These are phyloP conservation scores for Musa beccarii DNA, from an alignment of 176 grass and related monocot genomes.

Conservation along the genomic window DNA sequence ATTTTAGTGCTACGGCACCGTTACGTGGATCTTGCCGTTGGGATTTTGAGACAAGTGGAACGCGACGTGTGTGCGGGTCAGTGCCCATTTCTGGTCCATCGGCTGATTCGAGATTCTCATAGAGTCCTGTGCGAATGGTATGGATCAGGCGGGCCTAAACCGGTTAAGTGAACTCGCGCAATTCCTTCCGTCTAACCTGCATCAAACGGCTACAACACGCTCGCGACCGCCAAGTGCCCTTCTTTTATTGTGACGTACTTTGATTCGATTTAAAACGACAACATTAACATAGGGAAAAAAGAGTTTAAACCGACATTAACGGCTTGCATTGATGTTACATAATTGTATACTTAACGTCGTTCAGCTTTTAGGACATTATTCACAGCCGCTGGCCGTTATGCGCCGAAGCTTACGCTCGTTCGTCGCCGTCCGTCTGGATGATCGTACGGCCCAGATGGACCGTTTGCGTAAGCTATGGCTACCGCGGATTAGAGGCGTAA, in stretches of 20 bases:
- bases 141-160: not conserved
- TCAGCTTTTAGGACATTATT: not conserved
- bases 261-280: not conserved
- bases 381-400: not conserved
- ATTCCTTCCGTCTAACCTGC: not conserved
- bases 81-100: not conserved
- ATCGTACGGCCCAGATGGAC: not conserved
- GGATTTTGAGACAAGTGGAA: conserved; percentile 5
- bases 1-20: not conserved
- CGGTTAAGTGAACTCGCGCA: not conserved
- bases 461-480: too few species aligned
- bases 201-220: not conserved
- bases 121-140: not conserved
- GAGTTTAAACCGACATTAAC: not conserved
- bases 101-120: not conserved
- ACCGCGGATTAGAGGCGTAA: not conserved
- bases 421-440: not conserved
- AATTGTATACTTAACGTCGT: too few species aligned
- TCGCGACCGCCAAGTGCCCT: not conserved
- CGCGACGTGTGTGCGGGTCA: not conserved
- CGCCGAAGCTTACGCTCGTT: not conserved
- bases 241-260: too few species aligned
- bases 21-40: conserved; percentile 12
- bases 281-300: not conserved
- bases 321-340: not conserved